These are phyloP conservation scores for Blastobotrys illinoisensis DNA, from an alignment of 1,139 yeast genomes.

Conservation along the genomic window DNA sequence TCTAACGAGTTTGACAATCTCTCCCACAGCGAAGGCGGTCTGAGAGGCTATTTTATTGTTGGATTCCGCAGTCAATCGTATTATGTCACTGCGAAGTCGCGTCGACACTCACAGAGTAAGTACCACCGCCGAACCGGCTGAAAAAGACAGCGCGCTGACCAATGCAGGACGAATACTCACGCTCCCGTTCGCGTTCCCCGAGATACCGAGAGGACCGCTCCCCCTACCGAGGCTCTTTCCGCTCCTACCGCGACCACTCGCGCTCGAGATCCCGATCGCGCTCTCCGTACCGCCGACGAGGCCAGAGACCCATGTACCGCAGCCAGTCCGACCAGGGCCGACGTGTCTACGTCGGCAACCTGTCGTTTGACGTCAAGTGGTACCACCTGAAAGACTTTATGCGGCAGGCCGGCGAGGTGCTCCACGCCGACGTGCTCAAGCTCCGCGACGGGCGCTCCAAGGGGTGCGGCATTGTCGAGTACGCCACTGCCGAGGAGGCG, in stretches of 20 bases:
- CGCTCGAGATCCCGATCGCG: conserved; percentile 15
- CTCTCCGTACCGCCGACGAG: conserved; percentile 5
- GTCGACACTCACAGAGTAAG: neutral
- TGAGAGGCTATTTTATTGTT: neutral
- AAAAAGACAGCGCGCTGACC: neutral
- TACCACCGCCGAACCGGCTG: neutral
- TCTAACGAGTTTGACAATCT: neutral
- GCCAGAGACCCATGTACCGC: neutral
- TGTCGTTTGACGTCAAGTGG: conserved; percentile 58
- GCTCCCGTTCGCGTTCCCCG: conserved; percentile 4
- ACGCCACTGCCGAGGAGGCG: conserved; percentile 61
- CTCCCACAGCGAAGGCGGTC: neutral
- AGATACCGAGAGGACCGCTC: neutral
- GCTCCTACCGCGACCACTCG: neutral
- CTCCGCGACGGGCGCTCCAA: conserved; percentile 71
- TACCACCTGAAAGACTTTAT: conserved; percentile 57
- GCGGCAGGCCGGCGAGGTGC: conserved; percentile 65
- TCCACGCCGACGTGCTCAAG: conserved; percentile 84
- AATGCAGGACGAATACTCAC: neutral
- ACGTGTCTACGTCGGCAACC: conserved; percentile 51
- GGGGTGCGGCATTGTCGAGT: conserved; percentile 83
- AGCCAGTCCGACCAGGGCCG: conserved; percentile 28
- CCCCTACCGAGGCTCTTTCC: neutral
- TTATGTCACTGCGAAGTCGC: neutral
- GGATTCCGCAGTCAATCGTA: neutral